Evolutionary conservation across 176 grass and related monocot genomes (phyloP).

Genomic region (Carex cristatella): DNA sequence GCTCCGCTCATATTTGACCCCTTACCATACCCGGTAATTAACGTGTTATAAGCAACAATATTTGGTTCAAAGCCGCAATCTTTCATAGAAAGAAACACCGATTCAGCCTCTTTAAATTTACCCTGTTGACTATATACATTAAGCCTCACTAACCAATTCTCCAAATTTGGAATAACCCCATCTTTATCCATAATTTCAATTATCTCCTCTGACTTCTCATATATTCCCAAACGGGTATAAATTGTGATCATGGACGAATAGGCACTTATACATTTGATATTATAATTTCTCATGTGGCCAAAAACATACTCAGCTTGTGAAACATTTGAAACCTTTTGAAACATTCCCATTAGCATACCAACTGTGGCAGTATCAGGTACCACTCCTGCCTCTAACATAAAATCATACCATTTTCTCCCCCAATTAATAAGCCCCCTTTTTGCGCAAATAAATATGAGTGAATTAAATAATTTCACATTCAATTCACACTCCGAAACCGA

Average conservation of each 20-base stretch:
- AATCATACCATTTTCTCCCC: constrained; percentile 75
- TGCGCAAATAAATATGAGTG: constrained; percentile 74
- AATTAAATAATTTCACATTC: constrained; percentile 61
- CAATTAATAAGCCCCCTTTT: constrained; percentile 66
- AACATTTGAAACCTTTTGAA: constrained; percentile 64
- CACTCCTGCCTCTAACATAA: constrained; percentile 61
- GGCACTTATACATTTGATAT: constrained; percentile 55
- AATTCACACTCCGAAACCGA: constrained; percentile 38
- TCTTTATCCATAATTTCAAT: constrained; percentile 58
- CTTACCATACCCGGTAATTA: constrained; percentile 94
- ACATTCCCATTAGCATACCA: constrained; percentile 92
- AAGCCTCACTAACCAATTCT: constrained; percentile 78
- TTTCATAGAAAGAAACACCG: constrained; percentile 48
- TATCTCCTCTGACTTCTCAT: constrained; percentile 58
- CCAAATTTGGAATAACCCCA: constrained; percentile 54
- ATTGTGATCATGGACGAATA: constrained; percentile 81
- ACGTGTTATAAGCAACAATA: constrained; percentile 82
- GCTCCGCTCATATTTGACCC: constrained; percentile 37
- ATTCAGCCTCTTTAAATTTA: constrained; percentile 63
- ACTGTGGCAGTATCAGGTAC: constrained; percentile 56
- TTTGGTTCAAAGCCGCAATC: constrained; percentile 42
- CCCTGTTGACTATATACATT: constrained; percentile 85
- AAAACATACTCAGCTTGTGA: constrained; percentile 62
- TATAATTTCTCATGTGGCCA: constrained; percentile 46
- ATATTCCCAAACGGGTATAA: constrained; percentile 55